Conservation (phyloP, 2,329 filamentous ascomycete genomes). For the Colletotrichum trifolii region DNA sequence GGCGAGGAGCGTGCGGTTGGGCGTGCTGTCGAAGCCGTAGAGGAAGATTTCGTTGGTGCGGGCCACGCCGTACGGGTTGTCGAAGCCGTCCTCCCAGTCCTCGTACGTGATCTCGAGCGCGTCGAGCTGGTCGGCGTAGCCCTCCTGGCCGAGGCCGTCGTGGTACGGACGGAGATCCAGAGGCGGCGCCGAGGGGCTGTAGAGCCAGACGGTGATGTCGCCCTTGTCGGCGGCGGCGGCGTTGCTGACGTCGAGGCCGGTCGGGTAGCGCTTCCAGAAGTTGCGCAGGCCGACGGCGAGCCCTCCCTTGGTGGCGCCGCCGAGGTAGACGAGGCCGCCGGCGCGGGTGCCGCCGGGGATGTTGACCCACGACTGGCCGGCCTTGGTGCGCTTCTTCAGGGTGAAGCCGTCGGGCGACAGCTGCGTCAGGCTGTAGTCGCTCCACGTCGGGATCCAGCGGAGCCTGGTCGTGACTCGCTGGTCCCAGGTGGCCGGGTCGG, state of each 20-base stretch:
- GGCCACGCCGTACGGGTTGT: slow-evolving; percentile 67
- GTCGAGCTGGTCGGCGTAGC: slow-evolving; percentile 67
- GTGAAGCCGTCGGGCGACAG: slow-evolving; percentile 70
- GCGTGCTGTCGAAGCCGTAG: slow-evolving; percentile 63
- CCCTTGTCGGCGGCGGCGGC: slow-evolving; percentile 60
- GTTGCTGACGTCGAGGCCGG: slow-evolving; percentile 65
- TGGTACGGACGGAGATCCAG: slow-evolving; percentile 69
- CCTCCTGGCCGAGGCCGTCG: slow-evolving; percentile 66
- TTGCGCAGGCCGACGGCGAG: slow-evolving; percentile 68
- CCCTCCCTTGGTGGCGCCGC: slow-evolving; percentile 66
- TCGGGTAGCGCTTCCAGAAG: slow-evolving; percentile 73
- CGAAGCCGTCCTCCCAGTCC: slow-evolving; percentile 66
- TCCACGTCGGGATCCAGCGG: slow-evolving; percentile 69
- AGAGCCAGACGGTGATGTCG: slow-evolving; percentile 69
- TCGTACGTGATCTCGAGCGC: slow-evolving; percentile 73
- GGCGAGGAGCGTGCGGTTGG: slow-evolving; percentile 57
- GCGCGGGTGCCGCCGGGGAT: slow-evolving; percentile 67
- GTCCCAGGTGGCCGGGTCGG: slow-evolving; percentile 59
- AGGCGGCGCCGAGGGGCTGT: slow-evolving; percentile 65
- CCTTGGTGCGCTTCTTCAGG: slow-evolving; percentile 68
- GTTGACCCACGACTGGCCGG: slow-evolving; percentile 67
- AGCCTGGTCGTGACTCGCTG: slow-evolving; percentile 56
- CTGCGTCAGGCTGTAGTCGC: slow-evolving; percentile 67
- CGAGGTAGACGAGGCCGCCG: slow-evolving; percentile 68
- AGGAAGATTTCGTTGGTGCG: slow-evolving; percentile 68